These are phyloP conservation scores for Sclerotinia minor DNA, from an alignment of 2,329 filamentous ascomycete genomes.

Conservation along the genomic window DNA sequence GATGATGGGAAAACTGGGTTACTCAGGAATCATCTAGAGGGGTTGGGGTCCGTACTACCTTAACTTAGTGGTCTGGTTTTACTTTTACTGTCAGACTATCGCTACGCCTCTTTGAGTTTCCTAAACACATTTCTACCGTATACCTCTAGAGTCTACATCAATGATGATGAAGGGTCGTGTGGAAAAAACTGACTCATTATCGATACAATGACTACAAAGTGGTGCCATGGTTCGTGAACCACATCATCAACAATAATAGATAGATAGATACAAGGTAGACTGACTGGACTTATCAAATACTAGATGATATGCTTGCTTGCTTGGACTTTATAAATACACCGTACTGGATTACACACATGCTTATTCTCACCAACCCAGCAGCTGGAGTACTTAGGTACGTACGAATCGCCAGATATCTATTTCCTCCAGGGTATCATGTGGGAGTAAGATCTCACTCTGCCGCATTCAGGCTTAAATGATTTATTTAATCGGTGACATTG, in stretches of 20 bases:
- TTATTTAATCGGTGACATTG: not conserved
- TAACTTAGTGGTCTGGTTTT: not conserved
- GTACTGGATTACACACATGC: not conserved
- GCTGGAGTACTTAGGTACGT: not conserved
- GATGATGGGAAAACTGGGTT: conserved; percentile 13
- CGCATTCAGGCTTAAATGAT: conserved; percentile 7
- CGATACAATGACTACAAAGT: not conserved
- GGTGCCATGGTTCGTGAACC: not conserved
- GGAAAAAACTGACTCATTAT: not conserved
- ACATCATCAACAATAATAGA: not conserved
- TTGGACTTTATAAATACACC: not conserved
- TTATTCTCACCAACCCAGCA: conserved; percentile 3
- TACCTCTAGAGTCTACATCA: not conserved
- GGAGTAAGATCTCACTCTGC: conserved; percentile 11
- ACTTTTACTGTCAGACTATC: not conserved
- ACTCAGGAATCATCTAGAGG: conserved; percentile 4
- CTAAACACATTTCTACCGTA: not conserved
- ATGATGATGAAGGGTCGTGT: not conserved
- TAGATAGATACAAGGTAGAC: not conserved
- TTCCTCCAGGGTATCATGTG: not conserved
- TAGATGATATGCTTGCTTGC: conserved; percentile 3
- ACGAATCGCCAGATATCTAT: not conserved
- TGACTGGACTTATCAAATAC: not conserved
- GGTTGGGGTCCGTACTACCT: conserved; percentile 7
- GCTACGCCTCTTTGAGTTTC: not conserved